Conservation (phyloP, 2,329 filamentous ascomycete genomes). For the Ascochyta rabiei region DNA sequence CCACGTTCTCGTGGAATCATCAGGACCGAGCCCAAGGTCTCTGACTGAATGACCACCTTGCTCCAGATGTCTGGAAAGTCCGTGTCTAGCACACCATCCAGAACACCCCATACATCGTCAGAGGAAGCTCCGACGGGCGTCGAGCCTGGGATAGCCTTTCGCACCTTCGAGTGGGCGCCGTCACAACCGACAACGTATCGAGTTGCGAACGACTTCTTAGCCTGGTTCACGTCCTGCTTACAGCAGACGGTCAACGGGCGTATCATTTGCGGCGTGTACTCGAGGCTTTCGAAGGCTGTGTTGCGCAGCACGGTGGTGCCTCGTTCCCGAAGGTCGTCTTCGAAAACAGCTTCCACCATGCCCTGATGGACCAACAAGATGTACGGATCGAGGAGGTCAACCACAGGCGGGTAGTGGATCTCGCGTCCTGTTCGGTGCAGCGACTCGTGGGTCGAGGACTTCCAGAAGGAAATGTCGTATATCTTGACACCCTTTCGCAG, state of each 20-base stretch:
- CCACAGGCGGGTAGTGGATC: conserved; percentile 66
- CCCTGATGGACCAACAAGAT: conserved; percentile 70
- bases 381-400: conserved; percentile 61
- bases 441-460: conserved; percentile 44
- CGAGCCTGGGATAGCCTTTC: conserved; percentile 62
- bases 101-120: conserved; percentile 72
- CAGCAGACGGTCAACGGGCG: conserved; percentile 52
- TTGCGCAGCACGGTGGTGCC: conserved; percentile 68
- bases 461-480: conserved; percentile 76
- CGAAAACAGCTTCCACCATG: conserved; percentile 74
- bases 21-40: conserved; percentile 71
- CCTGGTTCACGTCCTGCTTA: conserved; percentile 46
- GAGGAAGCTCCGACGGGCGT: conserved; percentile 56
- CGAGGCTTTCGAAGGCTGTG: conserved; percentile 64
- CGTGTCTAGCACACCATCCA: conserved; percentile 73
- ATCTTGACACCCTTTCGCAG: conserved; percentile 71
- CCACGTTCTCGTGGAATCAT: conserved; percentile 75
- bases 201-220: conserved; percentile 56
- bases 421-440: conserved; percentile 68
- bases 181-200: conserved; percentile 75
- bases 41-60: conserved; percentile 72
- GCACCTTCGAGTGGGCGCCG: conserved; percentile 73
- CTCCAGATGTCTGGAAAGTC: conserved; percentile 78
- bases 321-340: conserved; percentile 70
- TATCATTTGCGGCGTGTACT: conserved; percentile 46